These are phyloP conservation scores for Corchorus olitorius DNA, from an alignment of 345 rosid genomes.

Conservation along the genomic window DNA sequence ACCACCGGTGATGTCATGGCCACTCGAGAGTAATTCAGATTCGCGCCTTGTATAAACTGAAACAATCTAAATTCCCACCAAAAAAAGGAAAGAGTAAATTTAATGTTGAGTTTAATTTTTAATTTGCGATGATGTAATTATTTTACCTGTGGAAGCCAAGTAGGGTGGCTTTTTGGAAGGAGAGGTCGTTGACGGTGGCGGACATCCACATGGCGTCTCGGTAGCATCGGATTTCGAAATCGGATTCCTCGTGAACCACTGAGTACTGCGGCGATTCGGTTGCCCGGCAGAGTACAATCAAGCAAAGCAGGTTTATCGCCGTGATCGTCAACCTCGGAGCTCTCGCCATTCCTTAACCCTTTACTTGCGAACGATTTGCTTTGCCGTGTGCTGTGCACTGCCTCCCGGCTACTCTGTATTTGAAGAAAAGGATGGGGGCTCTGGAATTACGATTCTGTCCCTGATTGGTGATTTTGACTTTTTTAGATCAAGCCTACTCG, in stretches of 20 bases:
- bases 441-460: background rate
- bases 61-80: conserved; percentile 44
- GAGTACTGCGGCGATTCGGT: conserved; percentile 56
- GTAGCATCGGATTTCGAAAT: conserved; percentile 67
- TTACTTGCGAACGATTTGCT: background rate
- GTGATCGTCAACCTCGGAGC: conserved; percentile 14
- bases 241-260: conserved; percentile 54
- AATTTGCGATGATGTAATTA: too few relatives aligned
- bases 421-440: background rate
- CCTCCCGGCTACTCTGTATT: background rate
- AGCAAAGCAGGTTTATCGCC: conserved; percentile 16
- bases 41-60: conserved; percentile 71
- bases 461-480: background rate
- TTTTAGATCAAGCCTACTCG: background rate
- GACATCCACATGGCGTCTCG: conserved; percentile 59
- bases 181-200: conserved; percentile 44
- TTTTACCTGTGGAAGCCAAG: conserved; percentile 62
- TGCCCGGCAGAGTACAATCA: conserved; percentile 22
- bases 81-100: background rate
- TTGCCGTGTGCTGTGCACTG: too few relatives aligned
- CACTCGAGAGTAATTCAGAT: conserved; percentile 61
- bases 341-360: conserved; percentile 36
- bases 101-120: background rate
- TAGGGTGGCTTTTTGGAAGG: conserved; percentile 62
- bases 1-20: conserved; percentile 64